Conservation (phyloP, 176 grass and related monocot species). For the Zea luxurians region DNA sequence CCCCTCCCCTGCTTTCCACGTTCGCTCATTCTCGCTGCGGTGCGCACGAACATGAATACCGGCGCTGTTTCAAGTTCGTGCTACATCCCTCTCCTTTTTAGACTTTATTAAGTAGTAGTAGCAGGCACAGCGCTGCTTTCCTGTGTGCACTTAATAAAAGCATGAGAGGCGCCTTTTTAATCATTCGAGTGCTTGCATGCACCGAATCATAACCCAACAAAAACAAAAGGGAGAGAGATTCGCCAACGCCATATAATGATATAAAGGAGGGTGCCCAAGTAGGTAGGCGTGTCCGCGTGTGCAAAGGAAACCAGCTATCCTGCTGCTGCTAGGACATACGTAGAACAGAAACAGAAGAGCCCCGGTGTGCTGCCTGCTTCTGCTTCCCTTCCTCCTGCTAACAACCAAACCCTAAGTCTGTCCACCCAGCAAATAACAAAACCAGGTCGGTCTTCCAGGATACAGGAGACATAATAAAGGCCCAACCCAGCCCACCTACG, state of each 20-base stretch:
- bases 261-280: constrained; percentile 15
- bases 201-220: constrained; percentile 19
- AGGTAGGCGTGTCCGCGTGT: not conserved
- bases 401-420: not conserved
- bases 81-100: not conserved
- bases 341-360: not conserved
- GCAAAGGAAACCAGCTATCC: not conserved
- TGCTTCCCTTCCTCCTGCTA: not conserved
- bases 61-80: constrained; percentile 19
- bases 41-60: constrained; percentile 10
- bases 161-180: constrained; percentile 25
- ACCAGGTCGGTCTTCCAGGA: not conserved
- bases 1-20: constrained; percentile 19
- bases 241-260: constrained; percentile 15
- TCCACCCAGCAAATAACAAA: not conserved
- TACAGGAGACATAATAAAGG: not conserved
- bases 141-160: constrained; percentile 38
- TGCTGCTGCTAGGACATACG: not conserved
- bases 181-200: constrained; percentile 45
- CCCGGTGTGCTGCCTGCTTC: not conserved
- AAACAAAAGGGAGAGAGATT: not conserved
- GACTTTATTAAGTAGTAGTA: not conserved
- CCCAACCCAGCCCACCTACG: not conserved
- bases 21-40: constrained; percentile 16
- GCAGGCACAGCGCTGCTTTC: constrained; percentile 1